Conservation (phyloP, 352 stramenopile species). For the Blastocystis sp. region DNA sequence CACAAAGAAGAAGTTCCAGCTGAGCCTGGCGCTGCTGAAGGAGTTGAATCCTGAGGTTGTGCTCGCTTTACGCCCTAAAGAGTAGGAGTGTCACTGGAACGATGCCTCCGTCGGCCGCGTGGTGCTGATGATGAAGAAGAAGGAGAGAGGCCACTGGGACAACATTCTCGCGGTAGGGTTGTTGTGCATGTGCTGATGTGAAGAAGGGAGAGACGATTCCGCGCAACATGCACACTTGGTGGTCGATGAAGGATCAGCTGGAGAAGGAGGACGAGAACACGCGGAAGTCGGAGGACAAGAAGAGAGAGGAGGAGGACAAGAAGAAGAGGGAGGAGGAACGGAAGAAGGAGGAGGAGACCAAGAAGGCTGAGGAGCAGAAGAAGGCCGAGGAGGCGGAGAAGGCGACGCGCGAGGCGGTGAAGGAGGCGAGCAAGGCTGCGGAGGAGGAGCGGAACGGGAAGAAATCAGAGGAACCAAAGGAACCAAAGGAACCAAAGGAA, state of each 20-base stretch:
- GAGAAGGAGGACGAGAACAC: conserved; percentile 67
- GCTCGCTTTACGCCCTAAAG: background rate
- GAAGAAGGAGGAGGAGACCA: conserved; percentile 59
- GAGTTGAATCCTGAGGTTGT: conserved; percentile 62
- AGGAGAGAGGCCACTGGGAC: conserved; percentile 64
- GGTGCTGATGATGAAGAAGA: conserved; percentile 68
- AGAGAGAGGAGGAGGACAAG: conserved; percentile 58
- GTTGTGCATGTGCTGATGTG: background rate
- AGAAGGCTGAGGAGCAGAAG: conserved; percentile 56
- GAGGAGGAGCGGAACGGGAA: background rate
- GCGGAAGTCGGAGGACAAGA: conserved; percentile 62
- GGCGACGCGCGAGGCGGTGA: conserved; percentile 18
- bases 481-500: background rate
- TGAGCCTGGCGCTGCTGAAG: conserved; percentile 43
- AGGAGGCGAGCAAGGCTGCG: conserved; percentile 56
- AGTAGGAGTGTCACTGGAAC: conserved; percentile 58
- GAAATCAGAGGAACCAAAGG: background rate
- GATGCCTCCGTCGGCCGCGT: conserved; percentile 65
- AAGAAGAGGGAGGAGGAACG: conserved; percentile 56
- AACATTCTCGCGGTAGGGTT: conserved; percentile 39
- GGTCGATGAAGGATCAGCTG: conserved; percentile 69
- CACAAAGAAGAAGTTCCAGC: conserved; percentile 68
- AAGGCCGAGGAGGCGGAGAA: conserved; percentile 51
- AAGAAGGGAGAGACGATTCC: conserved; percentile 58
- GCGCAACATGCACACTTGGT: conserved; percentile 70